Base-by-base conservation (phyloP, 768 basidiomycete genomes). In the Termitomyces heimii region DNA sequence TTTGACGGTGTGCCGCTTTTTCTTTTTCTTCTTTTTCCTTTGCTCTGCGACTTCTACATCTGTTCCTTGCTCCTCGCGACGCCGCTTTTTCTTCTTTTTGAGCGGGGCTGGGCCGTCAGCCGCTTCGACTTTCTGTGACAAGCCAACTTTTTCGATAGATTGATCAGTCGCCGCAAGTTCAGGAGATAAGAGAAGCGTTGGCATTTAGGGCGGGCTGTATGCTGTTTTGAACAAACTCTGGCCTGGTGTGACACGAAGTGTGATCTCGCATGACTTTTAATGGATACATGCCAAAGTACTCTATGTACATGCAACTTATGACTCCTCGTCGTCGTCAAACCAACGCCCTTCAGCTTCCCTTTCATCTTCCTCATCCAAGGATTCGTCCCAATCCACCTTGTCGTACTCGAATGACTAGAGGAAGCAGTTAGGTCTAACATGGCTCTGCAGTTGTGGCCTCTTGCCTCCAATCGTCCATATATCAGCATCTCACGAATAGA, bases 371-470 rank as follows among this genome's bases (percentile, higher is more conserved):
- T 60, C 69, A 62, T 88, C 88, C 70, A 86, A 78, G 40, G 73
- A 74, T 55, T 92, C 89, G 63, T 83, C 82, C 88, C 89, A 92
- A 66, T 92, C 89, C 9, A 88, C 78, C 51, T 67, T 66, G 58
- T 87, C 86, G 56, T 92, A 92, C 62, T 89, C 81, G 32, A 85
- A 78, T 5, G 78, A 75, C 89, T 92, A 65, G 24, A 55, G 32
- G 53, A 45, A 43, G 32, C 31, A 31, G 39, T 53, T 22, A 55
- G 54, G 50, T 46, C 42, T 49, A 55, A 47, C n/a, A 44, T 29
- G 18, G 22, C 43, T 18, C 55, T 7, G 20, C 20, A 29, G 22
- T n/a, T 32, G 24, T 20, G 42, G 31, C 71, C 83, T 40, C 39
- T 70, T 71, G 84, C 90, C 68, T 89, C 85, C 12, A 92, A 73